Conservation (phyloP, 2,329 filamentous ascomycete species). For the Alternaria triticina region DNA sequence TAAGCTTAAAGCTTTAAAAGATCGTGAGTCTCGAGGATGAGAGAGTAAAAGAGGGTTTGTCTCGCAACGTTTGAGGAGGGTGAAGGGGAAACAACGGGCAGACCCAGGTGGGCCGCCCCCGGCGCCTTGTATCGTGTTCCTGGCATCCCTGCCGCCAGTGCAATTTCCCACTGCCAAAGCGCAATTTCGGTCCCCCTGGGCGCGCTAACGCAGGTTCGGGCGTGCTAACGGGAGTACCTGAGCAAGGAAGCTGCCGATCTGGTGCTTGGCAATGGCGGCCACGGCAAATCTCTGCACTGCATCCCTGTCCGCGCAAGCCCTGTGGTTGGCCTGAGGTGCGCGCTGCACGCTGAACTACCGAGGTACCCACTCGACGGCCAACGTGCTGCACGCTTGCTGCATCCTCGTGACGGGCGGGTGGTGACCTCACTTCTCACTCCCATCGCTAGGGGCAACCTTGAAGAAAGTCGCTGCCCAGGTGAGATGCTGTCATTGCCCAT, state of each 20-base stretch:
- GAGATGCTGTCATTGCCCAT: background rate
- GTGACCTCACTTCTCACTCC: slow-evolving; percentile 1
- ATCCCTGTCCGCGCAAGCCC: background rate
- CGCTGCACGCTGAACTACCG: background rate
- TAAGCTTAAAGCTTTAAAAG: slow-evolving; percentile 13
- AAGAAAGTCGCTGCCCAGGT: background rate
- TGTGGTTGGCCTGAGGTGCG: background rate
- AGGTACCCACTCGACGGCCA: background rate
- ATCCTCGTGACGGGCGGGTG: background rate
- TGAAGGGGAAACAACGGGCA: slow-evolving; percentile 24
- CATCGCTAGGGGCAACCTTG: slow-evolving; percentile 4
- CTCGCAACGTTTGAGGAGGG: slow-evolving; percentile 26
- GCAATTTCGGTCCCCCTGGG: background rate
- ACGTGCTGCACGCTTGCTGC: background rate
- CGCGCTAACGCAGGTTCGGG: slow-evolving; percentile 14
- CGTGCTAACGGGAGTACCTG: slow-evolving; percentile 14
- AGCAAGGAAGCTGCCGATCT: slow-evolving; percentile 12
- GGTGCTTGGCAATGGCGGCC: background rate
- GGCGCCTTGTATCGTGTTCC: slow-evolving; percentile 20
- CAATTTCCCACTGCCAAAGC: slow-evolving; percentile 24
- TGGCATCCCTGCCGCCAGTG: slow-evolving; percentile 32
- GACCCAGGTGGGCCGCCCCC: slow-evolving; percentile 5
- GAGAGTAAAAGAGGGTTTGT: slow-evolving; percentile 18
- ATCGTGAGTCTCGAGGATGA: slow-evolving; percentile 8
- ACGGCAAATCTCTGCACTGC: background rate